Percentiles rank a stretch among this genome's conserved stretches.
Evolutionary conservation across 306 rosid genomes (phyloP).

Genomic region (Oemleria cerasiformis): DNA sequence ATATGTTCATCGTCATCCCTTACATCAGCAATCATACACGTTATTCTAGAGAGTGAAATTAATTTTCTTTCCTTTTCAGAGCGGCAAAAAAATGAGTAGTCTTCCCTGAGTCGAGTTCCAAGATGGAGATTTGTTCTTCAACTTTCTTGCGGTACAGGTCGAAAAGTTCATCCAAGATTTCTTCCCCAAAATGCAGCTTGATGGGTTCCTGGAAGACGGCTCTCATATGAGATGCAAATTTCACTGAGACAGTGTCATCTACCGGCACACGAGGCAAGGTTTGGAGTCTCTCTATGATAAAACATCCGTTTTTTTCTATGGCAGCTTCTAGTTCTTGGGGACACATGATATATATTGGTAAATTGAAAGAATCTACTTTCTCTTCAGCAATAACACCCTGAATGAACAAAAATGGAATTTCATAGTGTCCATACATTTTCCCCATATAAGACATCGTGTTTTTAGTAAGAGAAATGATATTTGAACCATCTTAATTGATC

Average conservation of each 20-base stretch:
- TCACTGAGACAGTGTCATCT: not conserved
- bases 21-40: too few relatives aligned
- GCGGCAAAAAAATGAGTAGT: too few relatives aligned
- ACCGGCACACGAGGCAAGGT: not conserved
- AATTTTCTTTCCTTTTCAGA: too few relatives aligned
- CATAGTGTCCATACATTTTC: too few relatives aligned
- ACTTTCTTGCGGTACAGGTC: not conserved
- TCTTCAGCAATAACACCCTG: not conserved
- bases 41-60: too few relatives aligned
- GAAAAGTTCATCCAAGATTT: not conserved
- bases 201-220: not conserved
- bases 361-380: conserved; percentile 6
- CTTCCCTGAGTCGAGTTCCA: not conserved
- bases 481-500: too few relatives aligned
- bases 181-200: not conserved
- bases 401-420: not conserved
- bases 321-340: conserved; percentile 5
- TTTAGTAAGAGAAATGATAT: too few relatives aligned
- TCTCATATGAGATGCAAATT: not conserved
- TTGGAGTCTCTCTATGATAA: conserved; percentile 6
- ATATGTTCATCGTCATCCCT: too few relatives aligned
- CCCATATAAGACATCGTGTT: too few relatives aligned
- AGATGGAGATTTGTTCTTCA: not conserved
- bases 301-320: not conserved
- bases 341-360: not conserved